A percentile compares a stretch with the other conserved stretches of the same genome.
These are phyloP conservation scores for Euclidium syriacum DNA, from an alignment of 345 rosid species.

Conservation along the genomic window DNA sequence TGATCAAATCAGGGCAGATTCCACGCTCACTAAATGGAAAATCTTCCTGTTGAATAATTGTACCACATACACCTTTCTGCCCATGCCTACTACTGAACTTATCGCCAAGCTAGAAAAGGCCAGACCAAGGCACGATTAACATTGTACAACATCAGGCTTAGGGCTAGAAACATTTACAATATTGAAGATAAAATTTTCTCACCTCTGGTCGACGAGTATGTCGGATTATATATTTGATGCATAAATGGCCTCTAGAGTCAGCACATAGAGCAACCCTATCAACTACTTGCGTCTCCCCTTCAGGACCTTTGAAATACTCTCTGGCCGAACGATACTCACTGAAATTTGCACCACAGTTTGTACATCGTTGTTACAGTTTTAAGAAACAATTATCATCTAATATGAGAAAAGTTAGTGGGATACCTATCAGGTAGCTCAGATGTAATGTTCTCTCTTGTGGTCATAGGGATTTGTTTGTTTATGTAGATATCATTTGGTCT, in stretches of 20 bases:
- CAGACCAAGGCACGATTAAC: not conserved
- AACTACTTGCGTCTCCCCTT: constrained; percentile 79
- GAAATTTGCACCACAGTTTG: constrained; percentile 21
- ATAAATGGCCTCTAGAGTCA: constrained; percentile 42
- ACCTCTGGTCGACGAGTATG: constrained; percentile 99
- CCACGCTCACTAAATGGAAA: constrained; percentile 97
- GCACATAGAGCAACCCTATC: constrained; percentile 78
- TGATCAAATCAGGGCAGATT: constrained; percentile 91
- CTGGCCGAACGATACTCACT: constrained; percentile 57
- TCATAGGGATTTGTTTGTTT: constrained; percentile 61
- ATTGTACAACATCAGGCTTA: constrained; percentile 1
- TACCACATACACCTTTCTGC: constrained; percentile 98
- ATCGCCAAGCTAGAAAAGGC: constrained; percentile 66
- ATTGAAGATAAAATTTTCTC: constrained; percentile 5
- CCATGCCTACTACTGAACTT: constrained; percentile 99
- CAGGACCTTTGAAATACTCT: constrained; percentile 57
- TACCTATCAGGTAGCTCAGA: constrained; percentile 49
- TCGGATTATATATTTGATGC: constrained; percentile 67
- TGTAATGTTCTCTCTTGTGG: constrained; percentile 29
- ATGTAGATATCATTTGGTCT: constrained; percentile 55
- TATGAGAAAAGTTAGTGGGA: constrained; percentile 7
- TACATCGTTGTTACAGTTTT: not conserved
- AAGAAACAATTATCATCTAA: not conserved
- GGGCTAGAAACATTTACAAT: constrained; percentile 1
- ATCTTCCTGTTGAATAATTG: constrained; percentile 90